Conservation (phyloP, 1,139 yeast genomes). For the Taphrina pruni region DNA sequence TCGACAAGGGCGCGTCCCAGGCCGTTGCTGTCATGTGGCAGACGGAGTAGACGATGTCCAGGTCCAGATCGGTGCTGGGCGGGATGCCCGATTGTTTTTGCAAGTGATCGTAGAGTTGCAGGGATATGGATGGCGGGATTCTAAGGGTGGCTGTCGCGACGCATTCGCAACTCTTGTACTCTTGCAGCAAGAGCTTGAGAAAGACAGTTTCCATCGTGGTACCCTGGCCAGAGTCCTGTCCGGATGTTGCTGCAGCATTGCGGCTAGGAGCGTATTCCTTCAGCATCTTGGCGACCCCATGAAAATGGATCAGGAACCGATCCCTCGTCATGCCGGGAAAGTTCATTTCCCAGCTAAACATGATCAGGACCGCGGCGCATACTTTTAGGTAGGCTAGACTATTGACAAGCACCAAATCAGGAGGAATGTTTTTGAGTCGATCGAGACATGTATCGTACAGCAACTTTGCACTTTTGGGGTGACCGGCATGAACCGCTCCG, state of each 20-base stretch:
- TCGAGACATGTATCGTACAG: conserved; percentile 1
- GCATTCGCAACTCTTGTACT: not conserved
- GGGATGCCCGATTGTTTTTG: not conserved
- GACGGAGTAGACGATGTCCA: not conserved
- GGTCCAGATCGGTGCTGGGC: not conserved
- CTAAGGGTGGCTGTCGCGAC: not conserved
- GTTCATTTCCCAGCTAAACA: conserved; percentile 10
- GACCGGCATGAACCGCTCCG: conserved; percentile 4
- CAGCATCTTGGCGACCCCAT: not conserved
- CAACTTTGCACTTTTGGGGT: not conserved
- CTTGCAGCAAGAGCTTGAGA: not conserved
- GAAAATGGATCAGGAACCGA: not conserved
- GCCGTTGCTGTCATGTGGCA: not conserved
- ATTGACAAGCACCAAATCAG: not conserved
- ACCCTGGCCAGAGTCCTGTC: not conserved
- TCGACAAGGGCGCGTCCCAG: not conserved
- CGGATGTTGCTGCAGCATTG: not conserved
- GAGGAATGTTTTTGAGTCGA: not conserved
- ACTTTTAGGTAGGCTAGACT: conserved; percentile 1
- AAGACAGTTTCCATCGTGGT: not conserved
- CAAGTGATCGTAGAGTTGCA: not conserved
- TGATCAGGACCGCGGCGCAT: conserved; percentile 1
- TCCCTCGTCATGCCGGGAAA: not conserved
- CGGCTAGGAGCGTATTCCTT: conserved; percentile 1
- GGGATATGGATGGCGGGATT: conserved; percentile 2